Evolutionary conservation across 1,139 yeast genomes (phyloP).

Genomic region (Pneumocystis wakefieldiae): DNA sequence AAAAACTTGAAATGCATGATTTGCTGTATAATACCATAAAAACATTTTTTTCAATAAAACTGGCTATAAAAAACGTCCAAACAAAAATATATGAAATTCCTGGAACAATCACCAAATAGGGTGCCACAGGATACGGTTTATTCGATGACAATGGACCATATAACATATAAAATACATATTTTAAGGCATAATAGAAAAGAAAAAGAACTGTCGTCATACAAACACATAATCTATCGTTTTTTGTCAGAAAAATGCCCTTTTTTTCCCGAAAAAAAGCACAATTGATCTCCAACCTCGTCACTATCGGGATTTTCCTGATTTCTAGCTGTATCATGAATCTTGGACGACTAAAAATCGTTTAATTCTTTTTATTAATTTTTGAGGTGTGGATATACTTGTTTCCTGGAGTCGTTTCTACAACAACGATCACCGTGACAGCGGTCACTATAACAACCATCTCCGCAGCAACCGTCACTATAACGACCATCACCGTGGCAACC

Average conservation of each 20-base stretch:
- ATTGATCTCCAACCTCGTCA: not conserved
- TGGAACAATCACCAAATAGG: conserved; percentile 51
- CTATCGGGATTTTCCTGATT: not conserved
- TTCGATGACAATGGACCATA: not conserved
- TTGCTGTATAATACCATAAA: conserved; percentile 28
- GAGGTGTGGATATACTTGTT: too few relatives aligned
- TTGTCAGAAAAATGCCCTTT: not conserved
- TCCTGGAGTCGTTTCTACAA: too few relatives aligned
- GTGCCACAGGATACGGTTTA: not conserved
- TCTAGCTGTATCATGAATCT: not conserved
- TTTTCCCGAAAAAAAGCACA: not conserved
- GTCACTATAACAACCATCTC: too few relatives aligned
- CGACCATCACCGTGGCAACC: too few relatives aligned
- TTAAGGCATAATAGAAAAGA: conserved; percentile 3
- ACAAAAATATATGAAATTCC: conserved; percentile 42
- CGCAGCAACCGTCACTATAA: too few relatives aligned
- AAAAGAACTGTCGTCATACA: conserved; percentile 2
- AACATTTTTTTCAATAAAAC: conserved; percentile 53
- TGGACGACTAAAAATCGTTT: not conserved
- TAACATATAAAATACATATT: conserved; percentile 1
- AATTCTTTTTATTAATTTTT: too few relatives aligned
- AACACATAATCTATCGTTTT: conserved; percentile 3
- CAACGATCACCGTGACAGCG: too few relatives aligned
- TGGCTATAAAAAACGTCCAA: conserved; percentile 60
- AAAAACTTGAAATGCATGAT: not conserved